phyloP scores from a whole-genome alignment of 192 early-diverging fungal species.

The Thamnidium elegans region DNA sequence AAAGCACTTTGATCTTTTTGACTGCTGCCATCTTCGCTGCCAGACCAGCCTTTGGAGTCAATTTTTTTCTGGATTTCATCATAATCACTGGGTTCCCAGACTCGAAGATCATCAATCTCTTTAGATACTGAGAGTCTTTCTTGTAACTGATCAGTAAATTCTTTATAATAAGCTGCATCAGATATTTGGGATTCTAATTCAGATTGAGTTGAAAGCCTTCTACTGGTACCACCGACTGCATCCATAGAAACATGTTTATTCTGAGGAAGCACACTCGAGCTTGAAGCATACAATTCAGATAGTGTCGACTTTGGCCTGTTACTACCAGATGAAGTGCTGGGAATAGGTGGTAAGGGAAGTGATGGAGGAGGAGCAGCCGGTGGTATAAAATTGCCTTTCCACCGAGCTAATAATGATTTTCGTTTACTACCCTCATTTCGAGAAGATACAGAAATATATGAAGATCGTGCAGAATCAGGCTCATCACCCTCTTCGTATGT shows the following conservation, averaged over 20 bases:
- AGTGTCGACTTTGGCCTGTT: background rate
- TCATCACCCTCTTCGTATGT: background rate
- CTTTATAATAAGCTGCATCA: constrained; percentile 17
- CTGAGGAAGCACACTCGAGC: background rate
- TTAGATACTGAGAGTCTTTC: constrained; percentile 15
- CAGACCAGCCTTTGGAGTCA: constrained; percentile 13
- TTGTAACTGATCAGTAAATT: constrained; percentile 21
- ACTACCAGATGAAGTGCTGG: background rate
- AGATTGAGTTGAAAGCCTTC: background rate
- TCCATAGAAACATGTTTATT: constrained; percentile 9
- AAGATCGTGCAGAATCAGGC: background rate
- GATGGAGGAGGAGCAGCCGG: constrained; percentile 17
- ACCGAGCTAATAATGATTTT: background rate
- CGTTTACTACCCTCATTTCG: background rate
- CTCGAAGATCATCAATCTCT: constrained; percentile 17
- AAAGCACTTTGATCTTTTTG: constrained; percentile 10
- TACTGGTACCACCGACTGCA: background rate
- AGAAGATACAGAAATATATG: background rate
- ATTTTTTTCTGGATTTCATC: constrained; percentile 14
- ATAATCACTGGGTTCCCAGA: constrained; percentile 19
- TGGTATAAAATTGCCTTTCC: constrained; percentile 4
- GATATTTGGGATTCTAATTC: constrained; percentile 2
- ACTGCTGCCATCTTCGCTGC: background rate
- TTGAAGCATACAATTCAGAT: no score
- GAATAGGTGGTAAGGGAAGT: constrained; percentile 12